A percentile compares a stretch with the other conserved stretches of the same genome.
These are phyloP conservation scores for Cyberlindnera bimundalis DNA, from an alignment of 805 yeast genomes.

Conservation along the genomic window DNA sequence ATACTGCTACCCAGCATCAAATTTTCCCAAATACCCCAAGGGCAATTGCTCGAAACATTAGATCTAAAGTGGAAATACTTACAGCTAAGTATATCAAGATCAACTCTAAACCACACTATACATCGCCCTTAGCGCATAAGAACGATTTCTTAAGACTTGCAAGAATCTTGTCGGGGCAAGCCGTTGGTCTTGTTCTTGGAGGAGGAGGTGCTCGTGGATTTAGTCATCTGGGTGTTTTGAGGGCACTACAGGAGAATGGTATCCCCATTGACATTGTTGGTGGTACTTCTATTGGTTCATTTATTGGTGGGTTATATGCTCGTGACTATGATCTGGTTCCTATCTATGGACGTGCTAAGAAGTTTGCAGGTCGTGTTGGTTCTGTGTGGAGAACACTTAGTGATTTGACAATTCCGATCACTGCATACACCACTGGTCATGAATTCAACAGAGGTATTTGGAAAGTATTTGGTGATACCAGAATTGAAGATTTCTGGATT, in stretches of 20 bases:
- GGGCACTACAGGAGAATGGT: slow-evolving; percentile 86
- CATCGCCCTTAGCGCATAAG: slow-evolving; percentile 52
- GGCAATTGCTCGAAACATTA: slow-evolving; percentile 27
- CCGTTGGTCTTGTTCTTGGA: slow-evolving; percentile 90
- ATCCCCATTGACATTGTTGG: slow-evolving; percentile 93
- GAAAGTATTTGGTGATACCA: slow-evolving; percentile 88
- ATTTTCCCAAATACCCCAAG: slow-evolving; percentile 15
- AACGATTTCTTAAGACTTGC: slow-evolving; percentile 90
- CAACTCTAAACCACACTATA: slow-evolving; percentile 19
- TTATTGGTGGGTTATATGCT: slow-evolving; percentile 94
- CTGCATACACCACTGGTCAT: slow-evolving; percentile 95
- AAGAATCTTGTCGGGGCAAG: slow-evolving; percentile 84
- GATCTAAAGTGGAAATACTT: slow-evolving; percentile 35
- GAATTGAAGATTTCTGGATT: slow-evolving; percentile 96
- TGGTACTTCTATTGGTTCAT: slow-evolving; percentile 95
- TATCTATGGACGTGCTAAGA: slow-evolving; percentile 84
- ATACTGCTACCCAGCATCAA: background rate
- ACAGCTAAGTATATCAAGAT: slow-evolving; percentile 29
- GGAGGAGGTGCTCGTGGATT: slow-evolving; percentile 98
- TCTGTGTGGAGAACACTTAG: slow-evolving; percentile 81
- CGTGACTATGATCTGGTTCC: slow-evolving; percentile 89
- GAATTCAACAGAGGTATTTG: slow-evolving; percentile 97
- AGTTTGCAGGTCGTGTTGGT: slow-evolving; percentile 76
- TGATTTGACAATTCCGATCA: slow-evolving; percentile 89
- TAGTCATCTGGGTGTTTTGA: slow-evolving; percentile 87